Conservation (phyloP, 257 asterid species). For the Ophiorrhiza pumila region DNA sequence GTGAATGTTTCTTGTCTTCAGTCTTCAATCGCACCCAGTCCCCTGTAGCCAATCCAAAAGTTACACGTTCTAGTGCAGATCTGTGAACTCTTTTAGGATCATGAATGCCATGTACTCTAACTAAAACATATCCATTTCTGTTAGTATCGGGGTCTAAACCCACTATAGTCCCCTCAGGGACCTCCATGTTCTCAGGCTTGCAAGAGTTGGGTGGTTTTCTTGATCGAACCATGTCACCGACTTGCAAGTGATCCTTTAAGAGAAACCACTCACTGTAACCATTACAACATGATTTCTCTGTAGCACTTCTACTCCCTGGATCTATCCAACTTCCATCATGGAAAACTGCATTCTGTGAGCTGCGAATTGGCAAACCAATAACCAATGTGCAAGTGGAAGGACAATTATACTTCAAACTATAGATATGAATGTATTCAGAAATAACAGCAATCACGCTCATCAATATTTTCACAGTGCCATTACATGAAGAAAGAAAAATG, state of each 20-base stretch:
- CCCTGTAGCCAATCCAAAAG: conserved; percentile 70
- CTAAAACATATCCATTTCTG: conserved; percentile 62
- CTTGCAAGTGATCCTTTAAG: conserved; percentile 71
- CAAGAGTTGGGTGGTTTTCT: conserved; percentile 60
- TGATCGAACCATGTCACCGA: conserved; percentile 77
- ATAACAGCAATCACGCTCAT: neutral
- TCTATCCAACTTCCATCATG: conserved; percentile 54
- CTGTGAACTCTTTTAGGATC: conserved; percentile 62
- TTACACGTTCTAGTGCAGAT: conserved; percentile 68
- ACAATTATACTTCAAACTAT: neutral
- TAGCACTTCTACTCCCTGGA: conserved; percentile 37
- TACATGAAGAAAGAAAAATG: neutral
- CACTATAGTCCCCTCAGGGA: conserved; percentile 67
- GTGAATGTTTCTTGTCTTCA: conserved; percentile 59
- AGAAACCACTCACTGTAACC: conserved; percentile 78
- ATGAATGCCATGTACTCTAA: conserved; percentile 71
- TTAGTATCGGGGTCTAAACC: conserved; percentile 69
- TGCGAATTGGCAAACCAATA: conserved; percentile 30
- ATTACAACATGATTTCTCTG: conserved; percentile 44
- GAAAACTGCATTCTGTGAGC: conserved; percentile 52
- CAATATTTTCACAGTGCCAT: neutral
- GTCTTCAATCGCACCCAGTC: conserved; percentile 76
- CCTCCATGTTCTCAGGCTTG: conserved; percentile 63
- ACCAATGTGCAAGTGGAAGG: neutral
- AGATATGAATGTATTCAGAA: neutral